Evolutionary conservation across 495 filamentous ascomycete species (phyloP), one percentile per base, ranked within the genome.

Genomic region (Parachaetomium inaequale): DNA sequence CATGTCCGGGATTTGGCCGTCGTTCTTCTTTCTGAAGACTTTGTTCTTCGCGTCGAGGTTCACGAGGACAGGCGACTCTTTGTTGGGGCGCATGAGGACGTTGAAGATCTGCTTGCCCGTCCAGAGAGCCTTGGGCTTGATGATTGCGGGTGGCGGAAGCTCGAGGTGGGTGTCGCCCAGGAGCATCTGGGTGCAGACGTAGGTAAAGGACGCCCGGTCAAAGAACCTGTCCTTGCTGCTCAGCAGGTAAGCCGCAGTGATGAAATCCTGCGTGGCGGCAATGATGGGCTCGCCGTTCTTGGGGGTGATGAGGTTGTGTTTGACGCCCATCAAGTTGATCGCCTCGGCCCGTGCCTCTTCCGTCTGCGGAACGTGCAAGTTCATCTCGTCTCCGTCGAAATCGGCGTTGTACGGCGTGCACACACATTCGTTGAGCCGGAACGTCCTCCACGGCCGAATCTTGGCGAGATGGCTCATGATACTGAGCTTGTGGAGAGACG

Each of bases 321-420:
- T 96, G 3, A 98, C 94, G 51, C 95, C 95, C 95, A 98, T 98
- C 45, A 98, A 76, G 70, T 92, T 90, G 74, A 96, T 94, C 0
- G 94, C 94, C 71, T 98, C 94, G 11, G 94, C 93, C 12, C 94
- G 86, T 25, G 94, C 91, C 75, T 99, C 95, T 68, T 99, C 93
- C 19, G 89, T 90, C 72, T 99, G 94, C 8, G 94, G 95, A 45
- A 99, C 95, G 81, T 99, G 94, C 75, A 99, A 84, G 71, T 99
- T 99, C 94, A 99, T 99, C 76, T 99, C 94, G 75, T 99, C 94
- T 65, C 94, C 94, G 71, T 99, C 94, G 72, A 99, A 99, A 87
- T 99, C 94, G 63, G 94, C 94, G 75, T 99, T 99, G 79, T 99
- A 99, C 10, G 94, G 94, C 46, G 91, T 93, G 72, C 94, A 98